Base-by-base conservation (phyloP, 2,329 filamentous ascomycete genomes). In the Verticillium nonalfalfae region DNA sequence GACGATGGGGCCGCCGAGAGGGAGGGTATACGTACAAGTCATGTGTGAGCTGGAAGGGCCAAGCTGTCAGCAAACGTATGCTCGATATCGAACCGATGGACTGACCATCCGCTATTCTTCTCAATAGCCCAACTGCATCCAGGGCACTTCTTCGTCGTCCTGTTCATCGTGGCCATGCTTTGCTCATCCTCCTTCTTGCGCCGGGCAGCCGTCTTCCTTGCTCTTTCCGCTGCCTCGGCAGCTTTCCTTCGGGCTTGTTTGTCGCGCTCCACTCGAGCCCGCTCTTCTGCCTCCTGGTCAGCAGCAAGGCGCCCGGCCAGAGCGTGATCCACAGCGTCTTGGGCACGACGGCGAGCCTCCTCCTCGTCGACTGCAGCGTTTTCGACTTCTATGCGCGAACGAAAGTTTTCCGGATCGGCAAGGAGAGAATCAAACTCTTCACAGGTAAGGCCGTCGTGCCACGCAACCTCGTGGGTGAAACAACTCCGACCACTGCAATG, bases 51-150 rank as follows among this genome's bases (percentile, higher is more conserved):
- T 78, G 54, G 34, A 60, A 9, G 34, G 9, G 33, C 9, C 3
- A 1, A 2, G 66, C 74, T 65, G 75, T 69, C 56, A 58, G 56
- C 4, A 4, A 5, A 26, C 18, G 26, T 35, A 7, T 4, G 3
- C 4, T 26, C 6, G 13, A 7, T 13, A 7, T 2, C 3, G 15
- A 31, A 31, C 2, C 26, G 26, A 21, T 39, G 7, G 33, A 70
- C 75, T 70, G 60, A 79, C 77, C 78, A 80, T 56, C 78, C 77
- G 0, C 65, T 60, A 18, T 72, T 74, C 68, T 78, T 80, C 65
- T 77, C 69, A 59, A 78, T 79, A 1, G 72, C 70, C 62, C 69
- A 70, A 3, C 66, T 63, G 18, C 78, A 80, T 1, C 69, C 68
- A 0, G 75, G 75, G 40, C 78, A 80, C 0, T 71, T 73, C 60